Evolutionary conservation across 202 grass and related monocot genomes (phyloP), one percentile per base, ranked within the genome.

Genomic region (Elaeis oleifera): DNA sequence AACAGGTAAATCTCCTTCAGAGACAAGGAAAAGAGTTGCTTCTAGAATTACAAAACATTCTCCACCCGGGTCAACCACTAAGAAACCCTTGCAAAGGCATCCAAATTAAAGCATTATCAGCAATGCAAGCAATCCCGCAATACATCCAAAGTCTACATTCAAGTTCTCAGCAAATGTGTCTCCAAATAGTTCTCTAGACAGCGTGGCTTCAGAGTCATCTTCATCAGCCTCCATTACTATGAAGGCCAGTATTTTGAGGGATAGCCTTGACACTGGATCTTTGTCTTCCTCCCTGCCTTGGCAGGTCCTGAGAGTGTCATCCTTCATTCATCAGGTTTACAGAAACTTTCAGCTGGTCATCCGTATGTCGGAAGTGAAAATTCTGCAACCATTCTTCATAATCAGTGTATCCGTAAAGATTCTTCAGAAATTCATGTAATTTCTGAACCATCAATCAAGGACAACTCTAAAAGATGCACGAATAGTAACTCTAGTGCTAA

Each of bases 141-240:
- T 68, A 5, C 32, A 17, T 68, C 53, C 65, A 23, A 68, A 39
- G 2, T 68, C 65, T 23, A 20, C 11, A 3, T 29, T 39, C 28
- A 56, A 56, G 16, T 22, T 16, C n/a, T 68, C 25, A 20, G 54
- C 53, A 39, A 56, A 6, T 44, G 18, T 18, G 16, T 68, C 65
- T 39, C 52, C 65, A 7, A 68, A 52, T 44, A 56, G 52, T 15
- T 68, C 65, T 17, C 36, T 68, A 23, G 65, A 68, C 51, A 68
- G 65, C 23, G 8, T 56, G 18, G 28, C 65, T 44, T 56, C 65
- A 16, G 65, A 28, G 28, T 68, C 65, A 11, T 68, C 65, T 39
- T 56, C 63, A 18, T 65, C 65, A 39, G 29, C 52, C 16, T 21
- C 29, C 8, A 16, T 56, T 48, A 27, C n/a, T 8, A 3, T 23